phyloP scores from a whole-genome alignment of 352 stramenopile species.

The Aphanomyces stellatus region DNA sequence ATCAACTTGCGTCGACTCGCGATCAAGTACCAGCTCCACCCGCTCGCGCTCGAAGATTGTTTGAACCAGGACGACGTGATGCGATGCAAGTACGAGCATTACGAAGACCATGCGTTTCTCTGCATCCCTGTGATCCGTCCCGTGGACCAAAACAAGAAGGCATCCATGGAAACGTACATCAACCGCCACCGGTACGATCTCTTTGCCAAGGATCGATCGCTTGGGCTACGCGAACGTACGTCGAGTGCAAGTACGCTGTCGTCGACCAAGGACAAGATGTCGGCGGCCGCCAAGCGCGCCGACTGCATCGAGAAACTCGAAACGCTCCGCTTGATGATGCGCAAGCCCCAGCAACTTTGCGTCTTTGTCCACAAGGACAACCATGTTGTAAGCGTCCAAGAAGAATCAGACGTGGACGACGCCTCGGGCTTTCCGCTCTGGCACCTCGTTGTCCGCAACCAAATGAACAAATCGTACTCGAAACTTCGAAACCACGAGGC shows the following conservation, averaged over 20 bases:
- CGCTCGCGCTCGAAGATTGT: conserved; percentile 73
- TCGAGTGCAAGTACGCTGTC: too few species aligned
- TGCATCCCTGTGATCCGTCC: conserved; percentile 7
- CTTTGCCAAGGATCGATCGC: background rate
- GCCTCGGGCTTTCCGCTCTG: conserved; percentile 22
- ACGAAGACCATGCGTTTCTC: conserved; percentile 74
- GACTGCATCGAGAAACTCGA: conserved; percentile 49
- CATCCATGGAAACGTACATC: background rate
- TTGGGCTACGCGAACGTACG: too few species aligned
- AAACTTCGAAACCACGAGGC: conserved; percentile 71
- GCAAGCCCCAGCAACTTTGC: conserved; percentile 62
- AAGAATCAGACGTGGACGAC: conserved; percentile 20
- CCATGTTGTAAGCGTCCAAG: conserved; percentile 56
- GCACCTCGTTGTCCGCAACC: background rate
- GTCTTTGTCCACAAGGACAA: conserved; percentile 51
- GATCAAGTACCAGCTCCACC: conserved; percentile 76
- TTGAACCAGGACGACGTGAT: conserved; percentile 58
- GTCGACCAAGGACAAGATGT: background rate
- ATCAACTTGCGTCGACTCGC: conserved; percentile 58
- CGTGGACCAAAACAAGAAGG: background rate
- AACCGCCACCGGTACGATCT: conserved; percentile 4
- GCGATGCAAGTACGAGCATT: conserved; percentile 80
- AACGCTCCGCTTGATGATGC: conserved; percentile 55
- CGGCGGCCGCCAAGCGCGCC: too few species aligned
- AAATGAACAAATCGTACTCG: conserved; percentile 67